phyloP scores from a whole-genome alignment of 73 alveolate genomes.

The Loxodes magnus region DNA sequence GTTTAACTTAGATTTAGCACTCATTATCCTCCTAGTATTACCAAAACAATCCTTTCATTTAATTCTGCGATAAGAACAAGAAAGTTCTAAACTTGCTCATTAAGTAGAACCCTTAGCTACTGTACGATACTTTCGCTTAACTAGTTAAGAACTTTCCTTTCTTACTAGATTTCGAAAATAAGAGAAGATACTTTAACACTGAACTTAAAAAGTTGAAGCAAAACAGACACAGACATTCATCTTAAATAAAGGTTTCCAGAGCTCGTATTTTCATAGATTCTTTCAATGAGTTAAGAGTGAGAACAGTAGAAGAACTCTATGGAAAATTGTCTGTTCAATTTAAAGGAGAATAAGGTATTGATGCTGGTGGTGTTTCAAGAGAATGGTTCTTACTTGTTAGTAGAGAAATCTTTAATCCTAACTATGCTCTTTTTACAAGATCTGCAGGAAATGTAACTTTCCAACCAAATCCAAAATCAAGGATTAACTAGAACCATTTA shows the following conservation, averaged over 20 bases:
- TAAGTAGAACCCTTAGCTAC: conserved; percentile 6
- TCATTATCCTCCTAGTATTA: no score
- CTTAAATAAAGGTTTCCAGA: conserved; percentile 44
- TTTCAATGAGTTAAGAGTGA: conserved; percentile 37
- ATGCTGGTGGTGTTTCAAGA: conserved; percentile 98
- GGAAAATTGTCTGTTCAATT: conserved; percentile 34
- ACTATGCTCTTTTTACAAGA: conserved; percentile 69
- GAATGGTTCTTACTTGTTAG: conserved; percentile 96
- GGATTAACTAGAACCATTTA: conserved; percentile 75
- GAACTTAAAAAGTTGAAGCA: conserved; percentile 33
- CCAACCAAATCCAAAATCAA: conserved; percentile 20
- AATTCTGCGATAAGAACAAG: background rate
- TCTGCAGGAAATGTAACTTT: conserved; percentile 63
- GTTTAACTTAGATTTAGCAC: no score
- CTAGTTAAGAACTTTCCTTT: conserved; percentile 19
- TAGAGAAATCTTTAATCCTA: conserved; percentile 97
- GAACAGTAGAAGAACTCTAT: conserved; percentile 55
- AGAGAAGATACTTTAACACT: conserved; percentile 54
- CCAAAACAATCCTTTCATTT: background rate
- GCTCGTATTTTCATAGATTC: conserved; percentile 60
- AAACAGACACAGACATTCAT: conserved; percentile 19
- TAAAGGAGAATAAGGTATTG: conserved; percentile 95
- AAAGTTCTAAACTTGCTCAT: conserved; percentile 6
- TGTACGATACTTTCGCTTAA: conserved; percentile 5
- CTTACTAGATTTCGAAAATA: conserved; percentile 66